phyloP scores from a whole-genome alignment of 441 rosid genomes.

The Eutrema salsugineum region DNA sequence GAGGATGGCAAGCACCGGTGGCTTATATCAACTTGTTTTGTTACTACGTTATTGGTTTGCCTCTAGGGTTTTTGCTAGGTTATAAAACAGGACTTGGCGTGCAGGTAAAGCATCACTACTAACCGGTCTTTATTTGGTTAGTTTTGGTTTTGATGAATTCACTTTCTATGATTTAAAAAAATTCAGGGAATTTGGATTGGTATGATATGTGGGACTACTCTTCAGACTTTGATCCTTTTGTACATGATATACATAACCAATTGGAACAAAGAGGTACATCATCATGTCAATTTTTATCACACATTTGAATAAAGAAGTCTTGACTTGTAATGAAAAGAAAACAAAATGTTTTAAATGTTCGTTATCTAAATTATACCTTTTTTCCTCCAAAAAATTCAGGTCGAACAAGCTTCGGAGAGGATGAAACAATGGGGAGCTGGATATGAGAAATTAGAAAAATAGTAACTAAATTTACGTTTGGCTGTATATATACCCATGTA shows the following conservation, averaged over 20 bases:
- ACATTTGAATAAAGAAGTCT: too few species aligned
- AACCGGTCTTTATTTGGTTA: background rate
- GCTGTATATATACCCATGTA: conserved; percentile 1
- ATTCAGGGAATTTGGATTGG: conserved; percentile 87
- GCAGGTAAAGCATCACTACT: conserved; percentile 38
- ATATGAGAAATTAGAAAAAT: conserved; percentile 23
- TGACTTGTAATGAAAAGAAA: background rate
- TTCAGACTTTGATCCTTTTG: conserved; percentile 72
- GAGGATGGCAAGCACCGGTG: conserved; percentile 91
- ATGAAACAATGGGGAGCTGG: conserved; percentile 65
- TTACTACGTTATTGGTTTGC: conserved; percentile 65
- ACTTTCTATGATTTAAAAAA: background rate
- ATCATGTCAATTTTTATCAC: background rate
- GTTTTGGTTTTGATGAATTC: background rate
- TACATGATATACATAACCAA: conserved; percentile 56
- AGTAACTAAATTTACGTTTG: background rate
- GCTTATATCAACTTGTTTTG: conserved; percentile 83
- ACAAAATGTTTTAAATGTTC: background rate
- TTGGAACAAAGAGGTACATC: conserved; percentile 69
- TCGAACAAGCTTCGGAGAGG: conserved; percentile 67
- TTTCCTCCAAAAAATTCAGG: conserved; percentile 32
- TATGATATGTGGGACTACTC: conserved; percentile 74
- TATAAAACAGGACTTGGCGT: conserved; percentile 62
- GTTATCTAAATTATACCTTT: background rate
- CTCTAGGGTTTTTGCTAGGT: conserved; percentile 78